Evolutionary conservation across 2,329 filamentous ascomycete species (phyloP).

Genomic region (Aspergillus persii): DNA sequence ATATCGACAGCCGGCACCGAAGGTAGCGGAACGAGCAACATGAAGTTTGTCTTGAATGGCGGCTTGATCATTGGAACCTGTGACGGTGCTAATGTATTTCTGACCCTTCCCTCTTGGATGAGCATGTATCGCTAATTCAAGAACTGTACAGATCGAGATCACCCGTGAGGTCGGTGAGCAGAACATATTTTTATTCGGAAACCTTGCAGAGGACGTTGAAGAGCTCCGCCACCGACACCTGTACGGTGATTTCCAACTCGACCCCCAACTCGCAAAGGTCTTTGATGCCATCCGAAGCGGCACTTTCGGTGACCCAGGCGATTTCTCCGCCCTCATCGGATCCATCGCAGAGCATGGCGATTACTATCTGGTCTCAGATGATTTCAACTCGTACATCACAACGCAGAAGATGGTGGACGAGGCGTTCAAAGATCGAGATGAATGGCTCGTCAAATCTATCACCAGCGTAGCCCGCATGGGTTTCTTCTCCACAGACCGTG

Average conservation of each 20-base stretch:
- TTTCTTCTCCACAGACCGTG: slow-evolving; percentile 93
- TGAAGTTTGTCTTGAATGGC: slow-evolving; percentile 99
- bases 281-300: slow-evolving; percentile 79
- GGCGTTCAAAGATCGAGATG: slow-evolving; percentile 86
- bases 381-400: slow-evolving; percentile 92
- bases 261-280: slow-evolving; percentile 73
- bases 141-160: slow-evolving; percentile 76
- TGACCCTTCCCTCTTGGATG: not conserved
- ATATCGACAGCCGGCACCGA: slow-evolving; percentile 98
- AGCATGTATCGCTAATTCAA: not conserved
- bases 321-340: slow-evolving; percentile 79
- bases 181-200: slow-evolving; percentile 98
- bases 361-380: slow-evolving; percentile 96
- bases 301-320: slow-evolving; percentile 73
- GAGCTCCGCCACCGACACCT: slow-evolving; percentile 88
- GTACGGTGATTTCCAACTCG: slow-evolving; percentile 76
- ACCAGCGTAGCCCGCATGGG: slow-evolving; percentile 89
- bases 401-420: slow-evolving; percentile 90
- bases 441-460: slow-evolving; percentile 90
- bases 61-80: slow-evolving; percentile 97
- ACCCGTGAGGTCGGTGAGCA: slow-evolving; percentile 94
- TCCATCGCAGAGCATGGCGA: slow-evolving; percentile 91
- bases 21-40: slow-evolving; percentile 86
- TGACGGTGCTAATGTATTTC: slow-evolving; percentile 88
- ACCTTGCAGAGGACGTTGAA: slow-evolving; percentile 92